Evolutionary conservation across 768 basidiomycete species (phyloP).

Genomic region (Amanita polypyramis): DNA sequence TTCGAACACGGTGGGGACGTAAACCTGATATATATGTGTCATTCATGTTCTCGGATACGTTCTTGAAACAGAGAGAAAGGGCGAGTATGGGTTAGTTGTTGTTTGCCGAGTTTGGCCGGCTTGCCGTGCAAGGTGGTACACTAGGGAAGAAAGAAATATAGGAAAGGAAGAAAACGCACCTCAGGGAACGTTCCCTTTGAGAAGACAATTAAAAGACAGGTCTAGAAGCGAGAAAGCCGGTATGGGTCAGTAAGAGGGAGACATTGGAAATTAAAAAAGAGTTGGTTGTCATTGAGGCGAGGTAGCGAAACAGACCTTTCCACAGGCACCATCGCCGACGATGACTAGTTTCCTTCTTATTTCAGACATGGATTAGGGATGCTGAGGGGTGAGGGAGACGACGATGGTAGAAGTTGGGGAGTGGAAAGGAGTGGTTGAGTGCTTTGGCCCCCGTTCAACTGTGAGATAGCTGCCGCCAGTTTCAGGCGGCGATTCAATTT

Average conservation of each 20-base stretch:
- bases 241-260: constrained; percentile 8
- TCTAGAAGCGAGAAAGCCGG: constrained; percentile 29
- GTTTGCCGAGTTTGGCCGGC: background rate
- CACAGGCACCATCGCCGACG: constrained; percentile 96
- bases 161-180: constrained; percentile 32
- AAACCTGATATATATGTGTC: constrained; percentile 50
- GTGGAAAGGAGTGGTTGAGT: background rate
- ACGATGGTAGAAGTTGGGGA: background rate
- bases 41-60: too few relatives aligned
- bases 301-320: constrained; percentile 49
- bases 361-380: constrained; percentile 66
- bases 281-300: constrained; percentile 9
- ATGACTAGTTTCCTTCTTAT: constrained; percentile 98
- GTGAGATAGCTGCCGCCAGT: background rate
- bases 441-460: background rate
- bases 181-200: constrained; percentile 95
- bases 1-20: constrained; percentile 99
- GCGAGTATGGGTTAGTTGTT: background rate
- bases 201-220: constrained; percentile 92
- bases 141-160: background rate
- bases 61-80: background rate
- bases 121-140: background rate
- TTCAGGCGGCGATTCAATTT: constrained; percentile 7
- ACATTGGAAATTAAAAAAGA: background rate
- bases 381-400: background rate